Evolutionary conservation across 2,329 filamentous ascomycete species (phyloP), one percentile per base, ranked within the genome.

Genomic region (Xylariaceae sp.): DNA sequence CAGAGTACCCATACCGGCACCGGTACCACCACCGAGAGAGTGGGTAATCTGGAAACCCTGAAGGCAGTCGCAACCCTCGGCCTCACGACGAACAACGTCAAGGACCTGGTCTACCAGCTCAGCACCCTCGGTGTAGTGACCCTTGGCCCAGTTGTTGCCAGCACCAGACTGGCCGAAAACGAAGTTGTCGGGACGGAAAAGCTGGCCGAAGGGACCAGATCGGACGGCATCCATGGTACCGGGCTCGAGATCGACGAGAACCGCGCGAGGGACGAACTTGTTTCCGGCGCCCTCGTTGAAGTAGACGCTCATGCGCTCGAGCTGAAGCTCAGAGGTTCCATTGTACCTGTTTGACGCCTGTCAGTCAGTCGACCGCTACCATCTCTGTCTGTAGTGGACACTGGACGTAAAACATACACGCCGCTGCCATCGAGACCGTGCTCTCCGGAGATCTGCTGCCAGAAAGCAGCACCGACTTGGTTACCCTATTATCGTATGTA

Each of bases 81-180:
- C 90, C 79, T 98, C 92, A 62, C 92, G 90, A 66, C 92, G 92
- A 65, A 98, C 90, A 54, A 98, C 92, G 66, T 97, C 92, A 58
- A 98, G 82, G 57, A 98, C 92, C 64, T 96, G 80, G 76, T 98
- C 92, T 57, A 98, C 92, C 51, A 97, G 81, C 76, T 98, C 92
- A 57, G 92, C 92, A 81, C 92, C 92, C 77, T 98, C 92, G 53
- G 92, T 98, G 81, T 98, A 98, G 70, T 98, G 92, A 74, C 92
- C 92, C 84, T 97, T 98, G 71, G 92, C 92, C 92, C 92, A 98
- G 83, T 97, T 97, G 88, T 98, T 98, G 74, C 92, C 92, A 68
- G 92, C 92, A 80, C 92, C 90, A 60, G 92, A 97, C 77, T 97
- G 92, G 60, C 92, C 92, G 70, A 97, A 97, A 65, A 97, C 88